Evolutionary conservation across 345 rosid genomes (phyloP), one percentile per base, ranked within the genome.

Genomic region (Populus simonii): DNA sequence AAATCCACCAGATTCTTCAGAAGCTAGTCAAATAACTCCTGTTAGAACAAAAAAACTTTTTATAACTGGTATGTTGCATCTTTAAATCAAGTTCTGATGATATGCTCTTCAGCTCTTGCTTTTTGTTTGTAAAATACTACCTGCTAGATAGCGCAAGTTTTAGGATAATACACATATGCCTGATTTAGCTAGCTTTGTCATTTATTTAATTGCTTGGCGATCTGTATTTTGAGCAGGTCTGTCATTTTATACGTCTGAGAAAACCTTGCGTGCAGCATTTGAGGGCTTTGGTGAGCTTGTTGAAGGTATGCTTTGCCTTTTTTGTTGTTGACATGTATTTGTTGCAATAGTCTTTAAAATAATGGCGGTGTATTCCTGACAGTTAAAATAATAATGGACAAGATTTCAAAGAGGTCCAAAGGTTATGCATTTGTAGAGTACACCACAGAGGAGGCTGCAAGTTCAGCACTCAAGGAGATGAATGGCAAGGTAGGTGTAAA

Each of bases 321-420:
- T 31, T 38, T 66, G 16, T 8, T 6, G 9, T 70, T n/a, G 23
- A 7, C 20, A 36, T 53, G 49, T 57, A 17, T 71, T 43, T 20
- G 12, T 66, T 33, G 61, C 53, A 43, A 23, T 29, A 18, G 38
- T 55, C 47, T 71, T 22, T 5, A 7, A 41, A 18, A 27, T 38
- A 4, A 70, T 38, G 59, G 67, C 29, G 33, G 47, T 1, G 36
- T 49, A 39, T 62, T 35, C 33, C 33, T 63, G 73, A 66, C 88
- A 95, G 98, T 95, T 57, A 95, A 92, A 83, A 90, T 95, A 25
- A 93, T 95, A 47, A 95, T 95, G 96, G 99, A 95, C 88, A 95
- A 93, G 91, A 93, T 95, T 80, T 92, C 99, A 0, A 95, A 93
- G 88, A 88, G 98, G 83, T 93, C 99, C 39, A 95, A 93, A 86